Evolutionary conservation across 176 grass and related monocot species (phyloP).

Genomic region (Echinochloa phyllopogon): DNA sequence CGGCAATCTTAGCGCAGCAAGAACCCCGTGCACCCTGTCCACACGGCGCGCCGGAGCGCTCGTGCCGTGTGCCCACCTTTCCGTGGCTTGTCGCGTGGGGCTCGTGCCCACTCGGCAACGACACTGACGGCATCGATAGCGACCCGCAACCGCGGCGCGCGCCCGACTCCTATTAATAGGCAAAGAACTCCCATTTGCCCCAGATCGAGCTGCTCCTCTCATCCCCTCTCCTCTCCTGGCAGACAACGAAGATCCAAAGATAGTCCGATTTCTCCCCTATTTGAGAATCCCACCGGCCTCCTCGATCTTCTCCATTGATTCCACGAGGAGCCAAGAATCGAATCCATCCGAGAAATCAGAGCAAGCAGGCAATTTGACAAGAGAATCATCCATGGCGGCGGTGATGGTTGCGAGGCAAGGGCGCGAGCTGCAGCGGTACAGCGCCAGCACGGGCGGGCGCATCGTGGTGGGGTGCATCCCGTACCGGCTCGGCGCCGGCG

Average conservation of each 20-base stretch:
- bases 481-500: slow-evolving; percentile 21
- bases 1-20: not conserved
- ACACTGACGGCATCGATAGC: slow-evolving; percentile 12
- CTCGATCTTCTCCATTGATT: too few relatives aligned
- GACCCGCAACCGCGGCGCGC: not conserved
- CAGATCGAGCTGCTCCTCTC: slow-evolving; percentile 9
- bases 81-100: slow-evolving; percentile 23
- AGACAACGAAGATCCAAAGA: slow-evolving; percentile 1
- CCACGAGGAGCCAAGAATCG: not conserved
- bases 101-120: slow-evolving; percentile 35
- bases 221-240: not conserved
- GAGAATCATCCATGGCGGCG: slow-evolving; percentile 32
- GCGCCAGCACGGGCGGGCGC: slow-evolving; percentile 54
- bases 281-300: not conserved
- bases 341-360: not conserved
- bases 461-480: slow-evolving; percentile 75
- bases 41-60: not conserved
- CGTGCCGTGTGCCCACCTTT: not conserved
- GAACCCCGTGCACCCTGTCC: slow-evolving; percentile 39
- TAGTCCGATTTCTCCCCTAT: slow-evolving; percentile 8
- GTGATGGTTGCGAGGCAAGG: slow-evolving; percentile 71
- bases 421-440: slow-evolving; percentile 71
- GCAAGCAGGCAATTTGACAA: not conserved
- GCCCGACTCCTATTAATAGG: slow-evolving; percentile 52
- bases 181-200: not conserved